Evolutionary conservation across 345 rosid genomes (phyloP), one percentile per base, ranked within the genome.

Genomic region (Heritiera littoralis): DNA sequence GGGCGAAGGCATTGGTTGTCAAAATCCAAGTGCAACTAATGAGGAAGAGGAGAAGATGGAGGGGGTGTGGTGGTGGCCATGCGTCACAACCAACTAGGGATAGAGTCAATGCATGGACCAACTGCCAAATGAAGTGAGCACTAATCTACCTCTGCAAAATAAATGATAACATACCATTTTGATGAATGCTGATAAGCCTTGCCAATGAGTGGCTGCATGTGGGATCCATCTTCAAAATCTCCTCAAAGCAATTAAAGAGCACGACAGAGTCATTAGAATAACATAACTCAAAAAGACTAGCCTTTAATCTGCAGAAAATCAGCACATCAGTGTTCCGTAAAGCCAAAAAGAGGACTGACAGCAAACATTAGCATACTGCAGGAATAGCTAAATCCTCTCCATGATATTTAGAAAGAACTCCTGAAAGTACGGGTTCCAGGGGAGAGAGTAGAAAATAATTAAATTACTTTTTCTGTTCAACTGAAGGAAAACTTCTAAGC

Each of bases 191-290:
- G 60, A 91, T 66, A 78, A 95, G 96, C 85, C 80, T 91, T 56
- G 88, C 86, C 81, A 95, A 38, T 17, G 93, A 82, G 74, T 81
- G 76, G 54, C 52, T 41, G 81, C 94, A 91, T 49, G 85, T 79
- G 46, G 97, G 97, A 88, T 93, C 98, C 82, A 83, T 91, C 85
- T 90, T 89, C 73, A 93, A 85, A 82, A 85, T 74, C 66, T 87
- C 89, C 87, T 95, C 96, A 78, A 86, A 90, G 81, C 86, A 87
- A 43, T 87, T 84, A 23, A 89, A 82, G 3, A 90, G 86, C 73
- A 63, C 15, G 12, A 13, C 59, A 43, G 69, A 55, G 59, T 86
- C 90, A 64, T 85, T 79, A 52, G 69, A 84, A 79, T 86, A 86
- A 75, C 91, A 82, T 77, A 66, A 83, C 83, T 89, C 94, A 84